These are phyloP conservation scores for Aspergillus alliaceus DNA, from an alignment of 2,329 filamentous ascomycete genomes.

Conservation along the genomic window DNA sequence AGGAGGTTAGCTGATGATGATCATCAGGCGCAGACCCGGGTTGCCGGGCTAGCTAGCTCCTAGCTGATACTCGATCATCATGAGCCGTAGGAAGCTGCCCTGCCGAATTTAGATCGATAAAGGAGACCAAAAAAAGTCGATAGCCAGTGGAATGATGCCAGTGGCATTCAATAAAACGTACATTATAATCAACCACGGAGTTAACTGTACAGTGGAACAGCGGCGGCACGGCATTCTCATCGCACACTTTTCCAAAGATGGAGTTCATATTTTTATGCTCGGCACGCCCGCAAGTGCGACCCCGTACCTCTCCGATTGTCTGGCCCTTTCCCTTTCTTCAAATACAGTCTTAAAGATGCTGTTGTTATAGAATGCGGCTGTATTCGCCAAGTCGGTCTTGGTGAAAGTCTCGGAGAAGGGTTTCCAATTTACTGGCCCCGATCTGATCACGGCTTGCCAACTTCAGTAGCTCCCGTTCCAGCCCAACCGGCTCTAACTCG, in stretches of 20 bases:
- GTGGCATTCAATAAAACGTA: not conserved
- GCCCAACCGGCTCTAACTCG: no score
- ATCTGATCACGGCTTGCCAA: not conserved
- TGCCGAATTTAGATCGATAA: not conserved
- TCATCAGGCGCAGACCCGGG: not conserved
- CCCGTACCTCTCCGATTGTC: not conserved
- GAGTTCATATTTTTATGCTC: not conserved
- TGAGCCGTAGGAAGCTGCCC: not conserved
- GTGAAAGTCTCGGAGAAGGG: not conserved
- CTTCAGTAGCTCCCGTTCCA: no score
- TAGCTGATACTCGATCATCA: not conserved
- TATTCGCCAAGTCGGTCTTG: not conserved
- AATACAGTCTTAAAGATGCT: not conserved
- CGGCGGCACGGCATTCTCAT: not conserved
- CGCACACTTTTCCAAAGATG: not conserved
- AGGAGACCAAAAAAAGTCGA: not conserved
- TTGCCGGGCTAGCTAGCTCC: not conserved
- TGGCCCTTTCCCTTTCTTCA: not conserved
- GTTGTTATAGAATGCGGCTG: not conserved
- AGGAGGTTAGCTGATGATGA: not conserved
- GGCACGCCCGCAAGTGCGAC: not conserved
- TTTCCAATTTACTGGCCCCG: not conserved
- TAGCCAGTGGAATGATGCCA: not conserved
- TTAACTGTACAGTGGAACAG: not conserved
- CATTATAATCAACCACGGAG: not conserved